These are phyloP conservation scores for Saccharomyces kudriavzevii DNA, from an alignment of 805 yeast genomes.

Conservation along the genomic window DNA sequence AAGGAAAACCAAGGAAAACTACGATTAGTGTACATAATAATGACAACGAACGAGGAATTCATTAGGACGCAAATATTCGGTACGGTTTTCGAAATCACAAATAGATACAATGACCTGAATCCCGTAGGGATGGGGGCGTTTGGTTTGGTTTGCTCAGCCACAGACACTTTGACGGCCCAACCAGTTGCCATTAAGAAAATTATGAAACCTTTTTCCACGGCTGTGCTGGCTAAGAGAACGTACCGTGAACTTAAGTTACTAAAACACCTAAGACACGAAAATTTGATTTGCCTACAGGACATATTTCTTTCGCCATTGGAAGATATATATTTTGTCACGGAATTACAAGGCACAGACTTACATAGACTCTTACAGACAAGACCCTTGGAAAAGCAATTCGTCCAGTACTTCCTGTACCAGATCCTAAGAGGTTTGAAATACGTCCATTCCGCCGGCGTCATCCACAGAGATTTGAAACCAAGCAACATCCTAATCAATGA, in stretches of 20 bases:
- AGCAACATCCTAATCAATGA: slow-evolving; percentile 78
- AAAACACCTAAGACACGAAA: slow-evolving; percentile 91
- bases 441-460: slow-evolving; percentile 87
- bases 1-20: background rate
- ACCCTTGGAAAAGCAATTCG: slow-evolving; percentile 92
- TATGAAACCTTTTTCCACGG: slow-evolving; percentile 93
- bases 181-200: slow-evolving; percentile 96
- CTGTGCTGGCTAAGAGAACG: slow-evolving; percentile 92
- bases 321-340: slow-evolving; percentile 93
- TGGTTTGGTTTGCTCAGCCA: slow-evolving; percentile 94
- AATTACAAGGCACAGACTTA: slow-evolving; percentile 91
- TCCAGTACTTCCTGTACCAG: slow-evolving; percentile 93
- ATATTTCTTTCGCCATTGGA: slow-evolving; percentile 90
- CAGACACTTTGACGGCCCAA: slow-evolving; percentile 81
- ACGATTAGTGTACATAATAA: slow-evolving; percentile 9
- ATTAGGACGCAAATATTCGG: slow-evolving; percentile 86
- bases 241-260: slow-evolving; percentile 89
- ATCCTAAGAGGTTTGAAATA: slow-evolving; percentile 82
- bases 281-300: slow-evolving; percentile 85
- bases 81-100: slow-evolving; percentile 88
- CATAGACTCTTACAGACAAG: slow-evolving; percentile 85
- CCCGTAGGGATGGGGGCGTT: slow-evolving; percentile 99
- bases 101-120: slow-evolving; percentile 79
- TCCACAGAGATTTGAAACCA: slow-evolving; percentile 84
- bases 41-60: slow-evolving; percentile 35